Conservation (phyloP, 202 grass and related monocot species). For the Miscanthus sacchariflorus region DNA sequence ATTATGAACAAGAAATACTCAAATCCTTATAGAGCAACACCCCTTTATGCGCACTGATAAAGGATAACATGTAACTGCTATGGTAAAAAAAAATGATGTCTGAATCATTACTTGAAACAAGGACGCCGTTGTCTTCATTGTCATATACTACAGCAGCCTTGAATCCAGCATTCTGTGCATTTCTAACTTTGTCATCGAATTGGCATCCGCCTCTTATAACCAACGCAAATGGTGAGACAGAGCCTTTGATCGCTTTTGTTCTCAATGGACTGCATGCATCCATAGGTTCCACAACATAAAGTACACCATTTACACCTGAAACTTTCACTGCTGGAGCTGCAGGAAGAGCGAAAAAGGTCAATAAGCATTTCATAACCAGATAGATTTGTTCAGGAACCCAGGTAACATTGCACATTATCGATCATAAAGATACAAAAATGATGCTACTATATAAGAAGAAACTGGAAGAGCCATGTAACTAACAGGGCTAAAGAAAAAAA, state of each 20-base stretch:
- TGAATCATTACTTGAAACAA: slow-evolving; percentile 83
- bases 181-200: slow-evolving; percentile 88
- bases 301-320: slow-evolving; percentile 66
- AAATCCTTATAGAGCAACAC: background rate
- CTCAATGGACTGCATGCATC: slow-evolving; percentile 76
- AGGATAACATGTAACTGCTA: background rate
- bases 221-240: slow-evolving; percentile 68
- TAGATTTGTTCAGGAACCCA: background rate
- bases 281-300: slow-evolving; percentile 70
- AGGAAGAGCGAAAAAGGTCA: slow-evolving; percentile 43
- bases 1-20: slow-evolving; percentile 38
- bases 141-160: slow-evolving; percentile 87
- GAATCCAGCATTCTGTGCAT: slow-evolving; percentile 85
- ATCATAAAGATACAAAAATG: background rate
- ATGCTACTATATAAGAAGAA: background rate
- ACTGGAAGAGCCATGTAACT: slow-evolving; percentile 6
- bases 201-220: slow-evolving; percentile 84
- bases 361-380: background rate
- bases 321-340: slow-evolving; percentile 72
- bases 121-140: slow-evolving; percentile 56
- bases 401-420: background rate
- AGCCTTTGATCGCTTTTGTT: slow-evolving; percentile 50
- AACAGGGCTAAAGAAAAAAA: background rate
- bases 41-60: slow-evolving; percentile 8
- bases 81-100: background rate